Percentiles rank a stretch among this genome's conserved stretches.
Conservation (phyloP, 768 basidiomycete species). For the Phanerochaete sordida region DNA sequence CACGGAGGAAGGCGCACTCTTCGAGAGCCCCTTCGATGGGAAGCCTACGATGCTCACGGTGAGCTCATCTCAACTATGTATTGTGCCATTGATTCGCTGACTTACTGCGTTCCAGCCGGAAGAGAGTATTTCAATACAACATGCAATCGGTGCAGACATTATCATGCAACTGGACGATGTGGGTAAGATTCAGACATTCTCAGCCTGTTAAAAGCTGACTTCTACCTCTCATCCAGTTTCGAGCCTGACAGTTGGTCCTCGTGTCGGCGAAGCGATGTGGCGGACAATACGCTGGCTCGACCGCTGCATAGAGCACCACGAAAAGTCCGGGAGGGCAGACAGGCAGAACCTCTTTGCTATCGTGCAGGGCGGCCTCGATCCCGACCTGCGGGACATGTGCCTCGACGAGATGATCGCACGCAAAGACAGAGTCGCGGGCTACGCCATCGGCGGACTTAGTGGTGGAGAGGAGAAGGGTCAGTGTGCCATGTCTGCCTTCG, state of each 20-base stretch:
- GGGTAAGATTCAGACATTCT: slow-evolving; percentile 41
- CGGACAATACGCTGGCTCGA: slow-evolving; percentile 89
- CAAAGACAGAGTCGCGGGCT: slow-evolving; percentile 76
- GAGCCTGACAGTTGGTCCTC: slow-evolving; percentile 74
- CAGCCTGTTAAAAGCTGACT: not conserved
- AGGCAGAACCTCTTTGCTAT: slow-evolving; percentile 89
- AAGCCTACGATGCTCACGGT: slow-evolving; percentile 88
- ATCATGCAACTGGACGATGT: slow-evolving; percentile 96
- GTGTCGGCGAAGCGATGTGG: slow-evolving; percentile 86
- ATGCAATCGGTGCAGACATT: slow-evolving; percentile 88
- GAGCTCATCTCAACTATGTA: slow-evolving; percentile 17
- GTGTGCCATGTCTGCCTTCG: not conserved
- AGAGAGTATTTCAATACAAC: slow-evolving; percentile 88
- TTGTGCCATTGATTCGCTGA: not conserved
- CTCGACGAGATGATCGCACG: slow-evolving; percentile 79
- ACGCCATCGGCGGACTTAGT: slow-evolving; percentile 87
- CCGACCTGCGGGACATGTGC: slow-evolving; percentile 67
- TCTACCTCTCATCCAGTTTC: slow-evolving; percentile 46
- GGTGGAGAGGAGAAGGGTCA: slow-evolving; percentile 90
- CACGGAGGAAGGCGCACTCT: slow-evolving; percentile 86
- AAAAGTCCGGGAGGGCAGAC: slow-evolving; percentile 57
- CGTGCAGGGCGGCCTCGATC: slow-evolving; percentile 83
- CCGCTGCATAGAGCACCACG: slow-evolving; percentile 76
- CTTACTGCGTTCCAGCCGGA: slow-evolving; percentile 59
- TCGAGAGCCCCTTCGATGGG: slow-evolving; percentile 81